Base-by-base conservation (phyloP, 2,329 filamentous ascomycete species). In the Endothia cerciana region DNA sequence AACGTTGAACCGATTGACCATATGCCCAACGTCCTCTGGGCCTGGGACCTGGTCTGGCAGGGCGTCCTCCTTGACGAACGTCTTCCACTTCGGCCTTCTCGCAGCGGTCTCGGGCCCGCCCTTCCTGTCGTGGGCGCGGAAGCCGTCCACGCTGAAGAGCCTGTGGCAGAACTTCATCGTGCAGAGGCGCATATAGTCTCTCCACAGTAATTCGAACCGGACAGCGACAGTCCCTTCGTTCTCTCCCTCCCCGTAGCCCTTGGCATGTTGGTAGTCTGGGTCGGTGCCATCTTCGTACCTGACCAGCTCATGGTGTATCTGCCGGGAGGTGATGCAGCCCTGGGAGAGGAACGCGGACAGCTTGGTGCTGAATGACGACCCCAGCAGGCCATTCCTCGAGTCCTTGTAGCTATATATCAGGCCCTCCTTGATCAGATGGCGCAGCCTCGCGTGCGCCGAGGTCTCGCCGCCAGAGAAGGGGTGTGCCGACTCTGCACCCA, bases 171-270 rank as follows among this genome's bases (percentile, higher is more conserved):
- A 93, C 71, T 94, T 94, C 40, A 84, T 83, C 6, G 87, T 89
- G 73, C 89, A 92, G 0, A 94, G 83, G 0, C 90, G 83, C 89
- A 94, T 93, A 72, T 94, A 94, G 72, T 94, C 92, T 49, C 91
- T 81, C 91, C 90, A 93, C 0, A 94, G 76, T 0, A 95, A 80
- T 72, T 94, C 91, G 64, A 91, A 89, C 0, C 91, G 85, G 1
- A 94, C 83, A 0, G 82, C 85, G 41, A 84, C 84, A 0, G 90
- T 93, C 0, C 91, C 91, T 38, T 87, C 85, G 61, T 90, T 93
- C 74, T 93, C 89, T 0, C 91, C 91, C 60, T 87, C 76, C 0
- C 87, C 89, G 65, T 88, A 93, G 0, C 89, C 90, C 1, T 77
- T 67, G 0, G 80, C 80, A 0, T 76, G 72, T 36, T 80, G 72